phyloP scores from a whole-genome alignment of 2,329 filamentous ascomycete genomes.

The Mollisiaceae sp. region DNA sequence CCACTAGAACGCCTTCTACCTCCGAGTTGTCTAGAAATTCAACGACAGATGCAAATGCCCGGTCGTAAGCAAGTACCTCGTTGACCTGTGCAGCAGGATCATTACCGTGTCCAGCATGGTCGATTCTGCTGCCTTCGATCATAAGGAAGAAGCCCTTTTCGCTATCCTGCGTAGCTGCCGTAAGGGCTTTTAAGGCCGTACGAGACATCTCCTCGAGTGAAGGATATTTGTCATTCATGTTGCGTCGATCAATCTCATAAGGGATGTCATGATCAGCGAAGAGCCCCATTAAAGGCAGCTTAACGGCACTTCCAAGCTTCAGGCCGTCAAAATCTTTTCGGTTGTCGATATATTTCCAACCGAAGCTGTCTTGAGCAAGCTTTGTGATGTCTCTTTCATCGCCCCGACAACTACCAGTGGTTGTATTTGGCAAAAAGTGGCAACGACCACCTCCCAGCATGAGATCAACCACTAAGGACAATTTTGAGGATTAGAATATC shows the following conservation, averaged over 20 bases:
- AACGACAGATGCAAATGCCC: slow-evolving; percentile 79
- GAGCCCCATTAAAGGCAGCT: slow-evolving; percentile 84
- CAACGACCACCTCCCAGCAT: slow-evolving; percentile 93
- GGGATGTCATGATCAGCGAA: slow-evolving; percentile 85
- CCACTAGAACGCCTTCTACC: slow-evolving; percentile 79
- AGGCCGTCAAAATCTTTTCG: slow-evolving; percentile 78
- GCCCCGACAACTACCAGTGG: slow-evolving; percentile 77
- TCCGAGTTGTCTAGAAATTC: slow-evolving; percentile 81
- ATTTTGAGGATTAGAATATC: not conserved
- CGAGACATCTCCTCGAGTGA: slow-evolving; percentile 90
- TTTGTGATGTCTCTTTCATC: slow-evolving; percentile 79
- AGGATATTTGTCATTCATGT: slow-evolving; percentile 80
- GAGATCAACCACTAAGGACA: slow-evolving; percentile 72
- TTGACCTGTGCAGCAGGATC: slow-evolving; percentile 84
- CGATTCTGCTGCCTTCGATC: slow-evolving; percentile 96
- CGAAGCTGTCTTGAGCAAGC: slow-evolving; percentile 74
- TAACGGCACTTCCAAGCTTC: slow-evolving; percentile 66
- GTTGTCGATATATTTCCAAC: slow-evolving; percentile 78
- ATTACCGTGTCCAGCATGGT: slow-evolving; percentile 89
- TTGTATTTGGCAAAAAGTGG: slow-evolving; percentile 86
- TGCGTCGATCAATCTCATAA: slow-evolving; percentile 88
- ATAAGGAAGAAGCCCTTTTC: slow-evolving; percentile 98
- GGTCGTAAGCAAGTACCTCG: slow-evolving; percentile 95
- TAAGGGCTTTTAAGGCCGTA: slow-evolving; percentile 79
- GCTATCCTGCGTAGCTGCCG: slow-evolving; percentile 78